These are phyloP conservation scores for Hippophae rhamnoides DNA, from an alignment of 306 rosid genomes.

Conservation along the genomic window DNA sequence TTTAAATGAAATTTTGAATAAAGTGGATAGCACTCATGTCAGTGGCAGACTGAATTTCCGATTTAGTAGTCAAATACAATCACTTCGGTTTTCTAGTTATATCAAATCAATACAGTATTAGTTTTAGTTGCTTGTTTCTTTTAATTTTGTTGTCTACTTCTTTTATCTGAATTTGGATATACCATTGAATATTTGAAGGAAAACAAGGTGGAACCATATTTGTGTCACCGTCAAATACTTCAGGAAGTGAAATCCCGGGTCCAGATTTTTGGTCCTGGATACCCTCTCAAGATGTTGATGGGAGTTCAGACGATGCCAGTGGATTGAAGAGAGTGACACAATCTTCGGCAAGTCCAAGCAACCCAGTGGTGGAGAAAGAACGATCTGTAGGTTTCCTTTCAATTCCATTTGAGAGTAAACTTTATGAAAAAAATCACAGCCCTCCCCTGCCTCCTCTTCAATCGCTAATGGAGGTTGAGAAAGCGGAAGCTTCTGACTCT, in stretches of 20 bases:
- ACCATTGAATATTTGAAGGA: slow-evolving; percentile 22
- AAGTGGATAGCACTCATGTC: too few relatives aligned
- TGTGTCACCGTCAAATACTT: slow-evolving; percentile 29
- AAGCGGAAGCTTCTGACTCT: slow-evolving; percentile 28
- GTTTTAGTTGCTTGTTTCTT: too few relatives aligned
- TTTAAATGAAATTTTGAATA: neutral
- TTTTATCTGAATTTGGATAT: too few relatives aligned
- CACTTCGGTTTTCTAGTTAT: too few relatives aligned
- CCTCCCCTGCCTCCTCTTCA: slow-evolving; percentile 64
- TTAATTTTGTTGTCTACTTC: too few relatives aligned
- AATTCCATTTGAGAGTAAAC: slow-evolving; percentile 61
- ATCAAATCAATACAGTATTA: too few relatives aligned
- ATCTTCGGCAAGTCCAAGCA: slow-evolving; percentile 28
- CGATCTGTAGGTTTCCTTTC: slow-evolving; percentile 34
- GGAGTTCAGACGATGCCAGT: slow-evolving; percentile 20
- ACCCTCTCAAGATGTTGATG: slow-evolving; percentile 45
- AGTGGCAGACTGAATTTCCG: too few relatives aligned
- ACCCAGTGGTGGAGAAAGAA: slow-evolving; percentile 61
- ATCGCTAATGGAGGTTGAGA: slow-evolving; percentile 44
- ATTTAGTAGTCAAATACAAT: too few relatives aligned
- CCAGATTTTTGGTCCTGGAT: slow-evolving; percentile 98
- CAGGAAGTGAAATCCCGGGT: slow-evolving; percentile 56
- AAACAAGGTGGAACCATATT: slow-evolving; percentile 18
- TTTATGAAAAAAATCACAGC: slow-evolving; percentile 21
- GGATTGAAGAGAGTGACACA: slow-evolving; percentile 30